These are phyloP conservation scores for Fraxinus sp. DNA, from an alignment of 305 asterid genomes.

Conservation along the genomic window DNA sequence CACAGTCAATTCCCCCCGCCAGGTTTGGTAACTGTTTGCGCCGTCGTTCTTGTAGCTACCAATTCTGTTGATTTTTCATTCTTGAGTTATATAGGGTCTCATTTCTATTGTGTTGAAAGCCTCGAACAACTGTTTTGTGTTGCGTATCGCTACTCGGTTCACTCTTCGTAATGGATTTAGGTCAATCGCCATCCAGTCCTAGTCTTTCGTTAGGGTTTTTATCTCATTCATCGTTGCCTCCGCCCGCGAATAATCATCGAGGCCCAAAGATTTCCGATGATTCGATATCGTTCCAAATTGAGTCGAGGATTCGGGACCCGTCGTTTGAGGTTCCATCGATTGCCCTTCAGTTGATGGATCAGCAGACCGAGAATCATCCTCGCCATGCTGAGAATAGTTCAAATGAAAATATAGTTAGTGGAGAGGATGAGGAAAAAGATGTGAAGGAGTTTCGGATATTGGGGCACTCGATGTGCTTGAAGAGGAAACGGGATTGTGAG, in stretches of 20 bases:
- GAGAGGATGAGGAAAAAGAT: slow-evolving; percentile 46
- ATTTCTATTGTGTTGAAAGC: not conserved
- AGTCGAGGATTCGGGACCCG: slow-evolving; percentile 52
- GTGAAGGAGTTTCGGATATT: slow-evolving; percentile 75
- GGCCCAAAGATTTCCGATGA: slow-evolving; percentile 49
- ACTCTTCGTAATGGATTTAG: slow-evolving; percentile 54
- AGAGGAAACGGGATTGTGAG: slow-evolving; percentile 74
- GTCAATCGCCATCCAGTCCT: slow-evolving; percentile 47
- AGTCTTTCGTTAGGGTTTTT: slow-evolving; percentile 68
- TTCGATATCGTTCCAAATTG: slow-evolving; percentile 72
- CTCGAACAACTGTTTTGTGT: not conserved
- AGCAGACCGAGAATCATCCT: slow-evolving; percentile 44
- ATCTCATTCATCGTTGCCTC: slow-evolving; percentile 46
- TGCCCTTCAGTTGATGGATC: slow-evolving; percentile 92
- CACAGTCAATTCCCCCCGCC: slow-evolving; percentile 17
- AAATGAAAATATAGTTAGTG: slow-evolving; percentile 28
- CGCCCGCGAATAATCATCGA: slow-evolving; percentile 28
- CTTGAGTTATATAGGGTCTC: slow-evolving; percentile 1
- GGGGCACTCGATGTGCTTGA: slow-evolving; percentile 87
- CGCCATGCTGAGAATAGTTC: slow-evolving; percentile 20
- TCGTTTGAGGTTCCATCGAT: slow-evolving; percentile 40
- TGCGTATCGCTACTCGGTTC: not conserved
- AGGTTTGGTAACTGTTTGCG: slow-evolving; percentile 4
- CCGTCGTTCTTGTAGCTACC: slow-evolving; percentile 37
- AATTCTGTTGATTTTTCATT: slow-evolving; percentile 12